These are phyloP conservation scores for Allium cepa DNA, from an alignment of 106 monocot genomes.

Conservation along the genomic window DNA sequence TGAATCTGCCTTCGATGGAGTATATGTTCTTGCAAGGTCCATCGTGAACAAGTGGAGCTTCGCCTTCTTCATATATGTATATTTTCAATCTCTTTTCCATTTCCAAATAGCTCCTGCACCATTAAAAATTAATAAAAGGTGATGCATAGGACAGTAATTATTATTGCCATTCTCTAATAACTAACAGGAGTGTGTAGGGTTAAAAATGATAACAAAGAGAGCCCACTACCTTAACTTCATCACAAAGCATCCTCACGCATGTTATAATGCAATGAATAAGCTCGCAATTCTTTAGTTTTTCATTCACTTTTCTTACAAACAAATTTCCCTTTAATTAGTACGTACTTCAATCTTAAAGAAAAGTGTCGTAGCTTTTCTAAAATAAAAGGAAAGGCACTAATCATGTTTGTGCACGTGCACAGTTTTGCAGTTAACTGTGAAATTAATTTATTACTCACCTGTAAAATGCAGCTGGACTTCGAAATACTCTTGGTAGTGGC, in stretches of 20 bases:
- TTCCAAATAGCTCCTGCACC: slow-evolving; percentile 60
- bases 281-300: too few species aligned
- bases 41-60: slow-evolving; percentile 55
- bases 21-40: slow-evolving; percentile 79
- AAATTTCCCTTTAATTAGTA: neutral
- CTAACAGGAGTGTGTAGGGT: neutral
- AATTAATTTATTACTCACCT: slow-evolving; percentile 4
- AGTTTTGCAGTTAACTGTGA: neutral
- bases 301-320: neutral
- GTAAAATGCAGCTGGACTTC: slow-evolving; percentile 35
- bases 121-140: neutral
- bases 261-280: too few species aligned
- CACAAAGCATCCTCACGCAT: too few species aligned
- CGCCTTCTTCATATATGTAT: slow-evolving; percentile 73
- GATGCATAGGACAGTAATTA: neutral
- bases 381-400: neutral
- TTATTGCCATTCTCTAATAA: too few species aligned
- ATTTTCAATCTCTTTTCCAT: slow-evolving; percentile 69
- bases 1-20: slow-evolving; percentile 70
- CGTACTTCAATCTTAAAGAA: neutral
- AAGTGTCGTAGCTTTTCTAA: neutral
- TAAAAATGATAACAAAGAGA: neutral
- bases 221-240: too few species aligned
- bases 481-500: slow-evolving; percentile 20
- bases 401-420: neutral